Evolutionary conservation across 179 eudicot species (phyloP).

Genomic region (Silene coronaria): DNA sequence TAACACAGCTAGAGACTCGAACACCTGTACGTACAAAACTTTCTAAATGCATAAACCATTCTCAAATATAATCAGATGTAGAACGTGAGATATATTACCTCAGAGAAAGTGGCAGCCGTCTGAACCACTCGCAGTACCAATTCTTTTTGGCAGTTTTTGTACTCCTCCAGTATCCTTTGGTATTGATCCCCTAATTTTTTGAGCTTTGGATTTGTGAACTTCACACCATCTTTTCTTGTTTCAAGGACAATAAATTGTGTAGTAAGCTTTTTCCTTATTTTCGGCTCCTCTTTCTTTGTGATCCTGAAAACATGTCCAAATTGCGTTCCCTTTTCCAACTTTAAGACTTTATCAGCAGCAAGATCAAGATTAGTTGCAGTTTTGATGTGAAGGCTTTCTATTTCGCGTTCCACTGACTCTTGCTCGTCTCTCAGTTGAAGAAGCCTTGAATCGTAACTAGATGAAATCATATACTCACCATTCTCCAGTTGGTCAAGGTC

Average conservation of each 20-base stretch:
- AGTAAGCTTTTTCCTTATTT: conserved; percentile 80
- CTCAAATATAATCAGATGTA: conserved; percentile 5
- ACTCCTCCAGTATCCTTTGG: conserved; percentile 80
- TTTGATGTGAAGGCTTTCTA: conserved; percentile 59
- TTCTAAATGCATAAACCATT: conserved; percentile 13
- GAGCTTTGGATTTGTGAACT: conserved; percentile 83
- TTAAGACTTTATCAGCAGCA: conserved; percentile 65
- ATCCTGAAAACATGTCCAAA: conserved; percentile 95
- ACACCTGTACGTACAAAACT: conserved; percentile 50
- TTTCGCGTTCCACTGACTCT: conserved; percentile 63
- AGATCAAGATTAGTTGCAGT: conserved; percentile 87
- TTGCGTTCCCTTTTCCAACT: conserved; percentile 92
- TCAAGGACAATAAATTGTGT: conserved; percentile 83
- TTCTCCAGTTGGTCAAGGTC: conserved; percentile 93
- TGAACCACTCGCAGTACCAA: conserved; percentile 73
- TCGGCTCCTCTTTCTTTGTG: conserved; percentile 98
- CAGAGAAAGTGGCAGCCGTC: conserved; percentile 70
- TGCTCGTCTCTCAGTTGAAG: conserved; percentile 57
- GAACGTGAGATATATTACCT: conserved; percentile 47
- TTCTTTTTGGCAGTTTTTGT: conserved; percentile 76
- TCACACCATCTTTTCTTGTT: conserved; percentile 96
- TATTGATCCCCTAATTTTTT: conserved; percentile 77
- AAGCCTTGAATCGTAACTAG: conserved; percentile 69
- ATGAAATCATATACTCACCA: conserved; percentile 96
- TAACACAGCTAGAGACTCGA: conserved; percentile 55